Conservation (phyloP, 768 basidiomycete species). For the Amanita brunnescens region DNA sequence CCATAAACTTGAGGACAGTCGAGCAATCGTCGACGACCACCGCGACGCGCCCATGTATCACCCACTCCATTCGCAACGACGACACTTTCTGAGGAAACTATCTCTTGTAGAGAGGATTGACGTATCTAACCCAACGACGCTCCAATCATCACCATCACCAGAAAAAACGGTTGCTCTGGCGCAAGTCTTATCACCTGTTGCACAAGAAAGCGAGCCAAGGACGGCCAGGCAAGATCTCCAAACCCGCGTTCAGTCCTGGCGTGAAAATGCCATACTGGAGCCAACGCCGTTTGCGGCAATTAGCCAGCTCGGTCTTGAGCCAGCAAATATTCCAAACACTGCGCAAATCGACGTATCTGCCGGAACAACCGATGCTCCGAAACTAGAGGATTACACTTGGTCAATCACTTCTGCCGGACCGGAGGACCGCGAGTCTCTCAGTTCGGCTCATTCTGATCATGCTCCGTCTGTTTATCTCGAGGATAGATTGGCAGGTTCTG, state of each 20-base stretch:
- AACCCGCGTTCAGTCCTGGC: slow-evolving; percentile 57
- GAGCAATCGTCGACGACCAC: slow-evolving; percentile 31
- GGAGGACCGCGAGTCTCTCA: slow-evolving; percentile 14
- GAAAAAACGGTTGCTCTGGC: slow-evolving; percentile 17
- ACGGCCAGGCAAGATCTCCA: slow-evolving; percentile 45
- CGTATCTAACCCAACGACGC: slow-evolving; percentile 1
- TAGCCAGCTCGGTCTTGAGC: slow-evolving; percentile 42
- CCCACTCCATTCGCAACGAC: slow-evolving; percentile 20
- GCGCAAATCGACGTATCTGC: slow-evolving; percentile 19
- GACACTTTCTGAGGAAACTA: slow-evolving; percentile 57
- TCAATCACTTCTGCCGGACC: slow-evolving; percentile 67
- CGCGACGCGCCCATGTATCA: slow-evolving; percentile 19
- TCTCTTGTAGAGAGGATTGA: slow-evolving; percentile 53
- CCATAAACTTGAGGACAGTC: slow-evolving; percentile 48
- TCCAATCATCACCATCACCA: slow-evolving; percentile 15
- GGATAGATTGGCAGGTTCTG: slow-evolving; percentile 45
- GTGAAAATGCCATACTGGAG: slow-evolving; percentile 44
- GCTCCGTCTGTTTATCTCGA: slow-evolving; percentile 50
- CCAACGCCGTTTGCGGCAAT: slow-evolving; percentile 39
- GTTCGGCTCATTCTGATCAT: slow-evolving; percentile 26
- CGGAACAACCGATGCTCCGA: slow-evolving; percentile 31
- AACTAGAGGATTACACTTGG: slow-evolving; percentile 62
- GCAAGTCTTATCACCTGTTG: slow-evolving; percentile 48
- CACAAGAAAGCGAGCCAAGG: slow-evolving; percentile 51
- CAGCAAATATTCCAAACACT: slow-evolving; percentile 41